Base-by-base conservation (phyloP, 2,329 filamentous ascomycete genomes). In the Gaeumannomyces tritici region DNA sequence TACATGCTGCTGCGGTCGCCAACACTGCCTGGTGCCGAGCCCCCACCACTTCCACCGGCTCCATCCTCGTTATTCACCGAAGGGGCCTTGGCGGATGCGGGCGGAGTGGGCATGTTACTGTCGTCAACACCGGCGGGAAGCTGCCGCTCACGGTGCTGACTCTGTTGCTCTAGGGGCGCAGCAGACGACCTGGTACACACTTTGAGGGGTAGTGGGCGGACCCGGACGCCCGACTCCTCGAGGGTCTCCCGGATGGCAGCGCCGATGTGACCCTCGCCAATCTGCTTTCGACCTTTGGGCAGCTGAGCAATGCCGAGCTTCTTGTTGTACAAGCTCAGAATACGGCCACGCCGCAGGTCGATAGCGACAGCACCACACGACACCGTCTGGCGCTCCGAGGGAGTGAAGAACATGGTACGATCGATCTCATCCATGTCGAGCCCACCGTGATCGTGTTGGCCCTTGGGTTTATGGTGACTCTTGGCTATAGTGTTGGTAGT, bases 231-330 rank as follows among this genome's bases (percentile, higher is more conserved):
- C 8, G 78, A 80, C 67, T 81, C 79, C 64, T 82, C 79, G 56
- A 72, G 72, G 0, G 79, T 80, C 68, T 81, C 79, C 31, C 79
- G 76, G 18, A 81, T 64, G 15, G 79, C 79, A 0, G 78, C 72
- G 2, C 69, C 69, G 29, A 75, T 72, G 42, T 79, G 70, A 64
- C 72, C 72, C 65, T 81, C 79, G 62, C 72, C 73, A 56, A 81
- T 75, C 66, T 80, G 76, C 67, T 79, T 79, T 64, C 78, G 74
- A 58, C 79, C 79, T 67, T 81, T 80, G 59, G 79, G 79, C 8
- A 81, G 72, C 68, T 80, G 78, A 66, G 72, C 76, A 64, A 79
- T 76, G 24, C 72, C 70, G 63, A 77, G 74, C 57, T 71, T 71
- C 29, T 69, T 72, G 68, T 81, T 79, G 68, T 72, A 77, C 26